Conservation (phyloP, 352 stramenopile species). For the Pythium utonaiense region DNA sequence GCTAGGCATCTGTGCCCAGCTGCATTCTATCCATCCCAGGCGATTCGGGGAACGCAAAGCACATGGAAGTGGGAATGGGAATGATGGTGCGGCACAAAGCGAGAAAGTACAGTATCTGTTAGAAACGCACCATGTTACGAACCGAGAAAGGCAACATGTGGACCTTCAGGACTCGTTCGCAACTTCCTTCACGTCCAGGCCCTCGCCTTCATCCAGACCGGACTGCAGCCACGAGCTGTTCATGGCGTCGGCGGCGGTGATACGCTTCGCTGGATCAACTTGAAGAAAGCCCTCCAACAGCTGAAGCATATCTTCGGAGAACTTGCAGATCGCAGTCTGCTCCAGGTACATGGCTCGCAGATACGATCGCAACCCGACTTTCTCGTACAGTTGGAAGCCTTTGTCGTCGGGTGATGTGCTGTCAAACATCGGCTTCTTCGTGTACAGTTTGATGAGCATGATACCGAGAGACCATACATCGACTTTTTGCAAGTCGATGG, state of each 20-base stretch:
- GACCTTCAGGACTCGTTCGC: not conserved
- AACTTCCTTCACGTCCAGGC: not conserved
- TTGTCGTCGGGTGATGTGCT: conserved; percentile 36
- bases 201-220: conserved; percentile 6
- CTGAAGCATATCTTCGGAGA: conserved; percentile 61
- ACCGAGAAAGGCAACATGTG: not conserved
- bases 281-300: conserved; percentile 84
- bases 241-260: conserved; percentile 53
- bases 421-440: conserved; percentile 58
- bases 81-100: not conserved
- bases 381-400: conserved; percentile 48
- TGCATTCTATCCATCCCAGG: not conserved
- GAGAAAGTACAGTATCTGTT: conserved; percentile 1
- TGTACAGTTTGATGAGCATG: conserved; percentile 54
- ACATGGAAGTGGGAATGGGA: not conserved
- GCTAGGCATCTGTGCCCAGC: not conserved
- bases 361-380: conserved; percentile 46
- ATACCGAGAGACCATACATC: conserved; percentile 62
- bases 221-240: conserved; percentile 47
- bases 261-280: conserved; percentile 73
- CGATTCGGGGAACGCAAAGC: not conserved
- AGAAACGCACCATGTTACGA: not conserved
- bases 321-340: conserved; percentile 47
- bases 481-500: conserved; percentile 46
- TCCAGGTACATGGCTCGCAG: conserved; percentile 64